Conservation (phyloP, 2,329 filamentous ascomycete species). For the Catunica adiposa region DNA sequence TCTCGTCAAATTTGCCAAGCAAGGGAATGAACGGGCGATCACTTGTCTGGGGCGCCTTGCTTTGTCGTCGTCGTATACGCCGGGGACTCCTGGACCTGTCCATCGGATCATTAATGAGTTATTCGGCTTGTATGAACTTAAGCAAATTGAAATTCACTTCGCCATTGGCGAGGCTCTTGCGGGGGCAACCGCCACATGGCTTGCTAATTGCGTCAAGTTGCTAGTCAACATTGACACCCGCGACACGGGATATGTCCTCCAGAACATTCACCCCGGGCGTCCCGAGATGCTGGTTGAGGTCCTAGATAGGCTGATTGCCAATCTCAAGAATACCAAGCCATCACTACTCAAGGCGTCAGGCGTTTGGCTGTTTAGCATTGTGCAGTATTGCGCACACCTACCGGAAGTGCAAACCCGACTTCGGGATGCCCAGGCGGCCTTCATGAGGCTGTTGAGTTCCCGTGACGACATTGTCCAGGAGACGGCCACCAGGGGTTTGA, state of each 20-base stretch:
- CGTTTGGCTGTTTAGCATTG: slow-evolving; percentile 84
- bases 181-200: slow-evolving; percentile 63
- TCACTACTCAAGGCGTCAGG: slow-evolving; percentile 80
- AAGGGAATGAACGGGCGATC: slow-evolving; percentile 69
- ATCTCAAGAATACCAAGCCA: slow-evolving; percentile 74
- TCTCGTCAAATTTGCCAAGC: slow-evolving; percentile 53
- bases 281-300: slow-evolving; percentile 33
- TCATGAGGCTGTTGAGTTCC: slow-evolving; percentile 73
- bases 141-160: slow-evolving; percentile 77
- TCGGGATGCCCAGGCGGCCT: slow-evolving; percentile 66
- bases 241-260: slow-evolving; percentile 12
- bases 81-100: slow-evolving; percentile 21
- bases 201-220: slow-evolving; percentile 60
- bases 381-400: slow-evolving; percentile 79
- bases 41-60: slow-evolving; percentile 63
- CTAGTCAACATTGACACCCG: slow-evolving; percentile 52
- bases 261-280: slow-evolving; percentile 21
- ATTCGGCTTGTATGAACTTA: slow-evolving; percentile 65
- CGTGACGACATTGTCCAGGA: slow-evolving; percentile 92
- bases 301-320: slow-evolving; percentile 55
- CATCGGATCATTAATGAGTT: slow-evolving; percentile 47
- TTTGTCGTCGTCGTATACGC: slow-evolving; percentile 36
- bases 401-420: slow-evolving; percentile 55
- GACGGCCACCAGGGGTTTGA: slow-evolving; percentile 75
- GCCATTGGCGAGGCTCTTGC: slow-evolving; percentile 77